Evolutionary conservation across 495 filamentous ascomycete genomes (phyloP).

Genomic region (Penicillium samsonianum): DNA sequence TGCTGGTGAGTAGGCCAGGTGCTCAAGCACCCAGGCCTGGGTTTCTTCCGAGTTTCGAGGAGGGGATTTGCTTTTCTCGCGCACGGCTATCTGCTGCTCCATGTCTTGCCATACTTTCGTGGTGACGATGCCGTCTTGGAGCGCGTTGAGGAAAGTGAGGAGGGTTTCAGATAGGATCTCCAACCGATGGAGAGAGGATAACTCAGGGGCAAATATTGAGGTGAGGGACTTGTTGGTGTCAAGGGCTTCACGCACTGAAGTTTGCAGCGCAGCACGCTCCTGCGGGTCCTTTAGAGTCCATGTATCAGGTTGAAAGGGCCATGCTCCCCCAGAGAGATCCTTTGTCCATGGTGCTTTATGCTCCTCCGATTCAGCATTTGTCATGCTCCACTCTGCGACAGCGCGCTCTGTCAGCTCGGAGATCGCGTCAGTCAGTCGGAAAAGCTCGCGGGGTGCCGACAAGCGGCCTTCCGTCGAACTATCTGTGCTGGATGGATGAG

Average conservation of each 20-base stretch:
- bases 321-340: constrained; percentile 58
- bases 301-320: constrained; percentile 70
- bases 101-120: constrained; percentile 67
- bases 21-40: constrained; percentile 69
- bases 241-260: constrained; percentile 62
- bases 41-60: constrained; percentile 60
- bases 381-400: constrained; percentile 83
- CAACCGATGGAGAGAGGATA: constrained; percentile 60
- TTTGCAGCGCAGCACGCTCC: constrained; percentile 35
- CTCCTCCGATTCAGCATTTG: constrained; percentile 49
- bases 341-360: constrained; percentile 55
- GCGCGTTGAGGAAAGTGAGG: constrained; percentile 65
- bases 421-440: constrained; percentile 81
- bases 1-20: constrained; percentile 66
- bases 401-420: constrained; percentile 72
- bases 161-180: constrained; percentile 71
- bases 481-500: constrained; percentile 27
- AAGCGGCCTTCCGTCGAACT: constrained; percentile 55
- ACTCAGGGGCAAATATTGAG: constrained; percentile 58
- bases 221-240: constrained; percentile 64
- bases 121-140: constrained; percentile 76
- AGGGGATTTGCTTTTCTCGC: constrained; percentile 50
- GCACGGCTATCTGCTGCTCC: constrained; percentile 58
- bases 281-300: constrained; percentile 47
- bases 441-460: constrained; percentile 81